These are phyloP conservation scores for Colletotrichum caudatum DNA, from an alignment of 2,329 filamentous ascomycete genomes.

Conservation along the genomic window DNA sequence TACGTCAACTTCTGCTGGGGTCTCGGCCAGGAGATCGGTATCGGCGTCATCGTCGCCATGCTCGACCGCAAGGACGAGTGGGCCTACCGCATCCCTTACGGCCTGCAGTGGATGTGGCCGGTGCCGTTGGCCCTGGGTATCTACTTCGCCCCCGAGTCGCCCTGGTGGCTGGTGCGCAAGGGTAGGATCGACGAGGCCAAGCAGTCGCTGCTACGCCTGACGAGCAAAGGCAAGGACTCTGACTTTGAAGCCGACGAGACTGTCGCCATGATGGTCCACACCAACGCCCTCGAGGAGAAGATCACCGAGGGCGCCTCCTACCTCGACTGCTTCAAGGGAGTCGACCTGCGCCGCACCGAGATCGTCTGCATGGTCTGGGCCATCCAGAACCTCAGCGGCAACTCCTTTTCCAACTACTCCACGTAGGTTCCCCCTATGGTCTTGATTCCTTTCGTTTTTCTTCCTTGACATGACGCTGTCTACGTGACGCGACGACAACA, in stretches of 20 bases:
- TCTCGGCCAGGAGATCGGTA: slow-evolving; percentile 78
- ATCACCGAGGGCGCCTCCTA: slow-evolving; percentile 82
- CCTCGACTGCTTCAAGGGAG: slow-evolving; percentile 85
- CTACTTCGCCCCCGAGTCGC: slow-evolving; percentile 76
- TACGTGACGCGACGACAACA: background rate
- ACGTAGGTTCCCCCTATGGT: slow-evolving; percentile 54
- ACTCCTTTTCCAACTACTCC: slow-evolving; percentile 74
- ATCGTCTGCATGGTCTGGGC: slow-evolving; percentile 74
- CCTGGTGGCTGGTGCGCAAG: slow-evolving; percentile 81
- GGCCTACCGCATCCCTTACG: slow-evolving; percentile 78
- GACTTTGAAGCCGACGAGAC: slow-evolving; percentile 87
- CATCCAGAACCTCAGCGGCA: slow-evolving; percentile 73
- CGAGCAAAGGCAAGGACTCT: slow-evolving; percentile 71
- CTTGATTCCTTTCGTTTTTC: too few species aligned
- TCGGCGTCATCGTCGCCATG: slow-evolving; percentile 79
- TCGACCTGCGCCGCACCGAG: slow-evolving; percentile 81
- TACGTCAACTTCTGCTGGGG: slow-evolving; percentile 80
- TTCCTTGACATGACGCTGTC: background rate
- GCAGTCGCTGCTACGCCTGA: slow-evolving; percentile 72
- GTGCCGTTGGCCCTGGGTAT: slow-evolving; percentile 74
- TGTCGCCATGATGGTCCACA: slow-evolving; percentile 92
- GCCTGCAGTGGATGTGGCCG: slow-evolving; percentile 84
- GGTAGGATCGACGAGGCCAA: slow-evolving; percentile 75
- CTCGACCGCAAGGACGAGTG: slow-evolving; percentile 73
- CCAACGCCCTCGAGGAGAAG: slow-evolving; percentile 81